Conservation (phyloP, 306 rosid species). For the Rosa rugosa region DNA sequence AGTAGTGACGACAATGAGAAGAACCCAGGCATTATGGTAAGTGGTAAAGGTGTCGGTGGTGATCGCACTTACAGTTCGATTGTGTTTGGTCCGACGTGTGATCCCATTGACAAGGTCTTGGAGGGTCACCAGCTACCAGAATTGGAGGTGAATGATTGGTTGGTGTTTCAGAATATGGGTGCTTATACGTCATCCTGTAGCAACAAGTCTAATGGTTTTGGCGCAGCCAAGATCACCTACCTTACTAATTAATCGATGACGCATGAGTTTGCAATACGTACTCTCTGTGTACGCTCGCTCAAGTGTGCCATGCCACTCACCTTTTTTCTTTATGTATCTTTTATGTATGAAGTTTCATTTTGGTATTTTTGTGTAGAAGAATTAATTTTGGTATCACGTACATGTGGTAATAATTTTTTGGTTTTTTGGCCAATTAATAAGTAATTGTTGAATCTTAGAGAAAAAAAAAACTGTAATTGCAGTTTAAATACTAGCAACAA, state of each 20-base stretch:
- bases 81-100: slow-evolving; percentile 69
- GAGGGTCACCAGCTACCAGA: slow-evolving; percentile 47
- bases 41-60: neutral
- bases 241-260: slow-evolving; percentile 12
- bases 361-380: too few species aligned
- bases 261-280: neutral
- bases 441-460: too few species aligned
- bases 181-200: slow-evolving; percentile 52
- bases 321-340: too few species aligned
- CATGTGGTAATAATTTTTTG: too few species aligned
- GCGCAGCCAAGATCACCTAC: slow-evolving; percentile 31
- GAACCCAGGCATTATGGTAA: neutral
- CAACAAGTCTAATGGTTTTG: slow-evolving; percentile 56
- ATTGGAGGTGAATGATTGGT: slow-evolving; percentile 47
- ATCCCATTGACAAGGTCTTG: slow-evolving; percentile 49
- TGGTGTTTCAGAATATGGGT: slow-evolving; percentile 62
- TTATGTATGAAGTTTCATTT: too few species aligned
- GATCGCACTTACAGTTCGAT: slow-evolving; percentile 24
- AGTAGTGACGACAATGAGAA: neutral
- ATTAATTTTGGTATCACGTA: too few species aligned
- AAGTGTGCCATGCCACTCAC: too few species aligned
- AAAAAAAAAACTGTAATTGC: too few species aligned
- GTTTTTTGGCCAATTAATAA: too few species aligned
- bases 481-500: too few species aligned
- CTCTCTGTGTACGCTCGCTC: too few species aligned